A percentile compares a stretch with the other conserved stretches of the same genome.
Evolutionary conservation across 495 filamentous ascomycete species (phyloP).

Genomic region (Choiromyces venosus): DNA sequence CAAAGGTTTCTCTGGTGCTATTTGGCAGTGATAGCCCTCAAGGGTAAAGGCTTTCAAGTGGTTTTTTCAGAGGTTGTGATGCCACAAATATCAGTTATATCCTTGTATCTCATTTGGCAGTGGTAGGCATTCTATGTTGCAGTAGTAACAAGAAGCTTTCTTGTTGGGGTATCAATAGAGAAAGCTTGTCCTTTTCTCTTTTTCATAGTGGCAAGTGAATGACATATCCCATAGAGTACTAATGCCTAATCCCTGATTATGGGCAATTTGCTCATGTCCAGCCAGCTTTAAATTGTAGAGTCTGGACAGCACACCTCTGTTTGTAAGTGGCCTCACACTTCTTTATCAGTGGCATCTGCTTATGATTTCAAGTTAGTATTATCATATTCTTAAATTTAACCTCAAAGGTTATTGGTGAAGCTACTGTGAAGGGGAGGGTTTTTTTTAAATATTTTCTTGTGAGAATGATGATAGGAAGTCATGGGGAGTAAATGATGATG

Average conservation of each 20-base stretch:
- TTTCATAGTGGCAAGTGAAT: not conserved
- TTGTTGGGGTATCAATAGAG: not conserved
- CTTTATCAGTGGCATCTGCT: no score
- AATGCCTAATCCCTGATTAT: not conserved
- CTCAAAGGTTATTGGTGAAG: no score
- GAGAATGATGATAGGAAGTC: no score
- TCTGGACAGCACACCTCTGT: slow-evolving; percentile 6
- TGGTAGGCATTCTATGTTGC: slow-evolving; percentile 5
- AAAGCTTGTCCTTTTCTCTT: not conserved
- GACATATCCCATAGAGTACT: slow-evolving; percentile 6
- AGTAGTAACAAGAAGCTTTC: not conserved
- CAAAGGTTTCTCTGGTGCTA: not conserved
- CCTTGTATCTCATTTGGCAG: not conserved
- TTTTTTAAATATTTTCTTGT: no score
- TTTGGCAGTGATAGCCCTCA: not conserved
- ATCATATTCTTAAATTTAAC: no score
- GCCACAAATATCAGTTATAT: not conserved
- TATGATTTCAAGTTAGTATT: no score
- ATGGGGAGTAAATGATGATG: no score
- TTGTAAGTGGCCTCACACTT: not conserved
- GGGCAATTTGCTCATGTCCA: slow-evolving; percentile 5
- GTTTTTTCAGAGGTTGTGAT: not conserved
- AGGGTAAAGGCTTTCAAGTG: not conserved
- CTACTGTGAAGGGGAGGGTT: no score
- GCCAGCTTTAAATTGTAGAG: not conserved